Percentiles rank a stretch among this genome's conserved stretches.
These are phyloP conservation scores for Metschnikowia matae DNA, from an alignment of 805 yeast species.

Conservation along the genomic window DNA sequence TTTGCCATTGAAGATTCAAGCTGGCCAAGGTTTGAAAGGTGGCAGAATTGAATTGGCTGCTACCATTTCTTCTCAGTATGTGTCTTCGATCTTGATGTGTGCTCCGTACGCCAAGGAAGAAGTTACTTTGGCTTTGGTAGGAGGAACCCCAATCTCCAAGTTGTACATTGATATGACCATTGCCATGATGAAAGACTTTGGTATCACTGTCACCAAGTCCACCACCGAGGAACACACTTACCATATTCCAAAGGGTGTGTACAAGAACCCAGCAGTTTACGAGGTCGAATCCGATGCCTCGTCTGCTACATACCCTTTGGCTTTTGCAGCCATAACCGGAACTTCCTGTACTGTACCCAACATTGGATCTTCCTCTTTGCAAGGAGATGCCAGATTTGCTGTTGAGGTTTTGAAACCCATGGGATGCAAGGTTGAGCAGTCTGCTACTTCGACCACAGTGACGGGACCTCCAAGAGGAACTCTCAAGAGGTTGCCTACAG, in stretches of 20 bases:
- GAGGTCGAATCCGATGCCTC: constrained; percentile 96
- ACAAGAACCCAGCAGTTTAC: constrained; percentile 77
- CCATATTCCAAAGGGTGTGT: constrained; percentile 80
- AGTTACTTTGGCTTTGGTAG: constrained; percentile 82
- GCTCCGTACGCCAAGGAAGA: constrained; percentile 93
- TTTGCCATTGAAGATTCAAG: constrained; percentile 69
- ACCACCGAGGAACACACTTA: constrained; percentile 76
- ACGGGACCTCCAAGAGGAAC: constrained; percentile 76
- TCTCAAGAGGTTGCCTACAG: constrained; percentile 63
- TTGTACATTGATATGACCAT: constrained; percentile 96
- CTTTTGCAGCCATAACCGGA: constrained; percentile 95
- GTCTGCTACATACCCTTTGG: constrained; percentile 95
- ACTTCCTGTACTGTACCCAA: constrained; percentile 90
- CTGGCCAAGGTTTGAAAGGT: constrained; percentile 74
- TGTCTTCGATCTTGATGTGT: constrained; percentile 92
- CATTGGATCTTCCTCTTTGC: constrained; percentile 86
- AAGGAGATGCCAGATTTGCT: constrained; percentile 97
- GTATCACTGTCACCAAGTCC: constrained; percentile 70
- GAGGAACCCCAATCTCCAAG: constrained; percentile 96
- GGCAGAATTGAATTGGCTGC: constrained; percentile 94
- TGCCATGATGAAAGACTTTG: constrained; percentile 89
- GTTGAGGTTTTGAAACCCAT: constrained; percentile 87
- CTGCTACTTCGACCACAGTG: constrained; percentile 84
- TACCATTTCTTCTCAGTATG: constrained; percentile 95
- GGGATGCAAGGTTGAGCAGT: constrained; percentile 89